Evolutionary conservation across 2,329 filamentous ascomycete species (phyloP), one percentile per base, ranked within the genome.

Genomic region (Cladosporium sp.): DNA sequence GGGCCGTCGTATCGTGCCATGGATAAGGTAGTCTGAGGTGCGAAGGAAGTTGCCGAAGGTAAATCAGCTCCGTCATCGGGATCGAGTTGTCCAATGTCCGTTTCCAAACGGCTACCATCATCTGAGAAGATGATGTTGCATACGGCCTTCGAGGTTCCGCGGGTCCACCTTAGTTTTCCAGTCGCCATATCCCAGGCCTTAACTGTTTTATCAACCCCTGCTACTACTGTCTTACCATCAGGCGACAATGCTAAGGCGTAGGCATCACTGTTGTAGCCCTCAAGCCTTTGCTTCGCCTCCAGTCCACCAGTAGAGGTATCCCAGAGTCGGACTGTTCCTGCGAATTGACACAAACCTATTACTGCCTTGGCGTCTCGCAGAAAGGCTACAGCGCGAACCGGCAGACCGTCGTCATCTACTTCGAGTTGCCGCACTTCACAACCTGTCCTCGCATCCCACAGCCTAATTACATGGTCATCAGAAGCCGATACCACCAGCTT

Each of bases 401-500:
- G 25, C 25, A 4, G 9, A 9, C 25, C 9, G 4, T 9, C 4
- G 4, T 28, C 25, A 4, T 28, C 25, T 28, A 4, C 25, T 28
- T 28, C 25, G 9, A 28, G 9, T 28, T 39, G n/a, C 17, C 17
- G 36, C 15, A 7, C 3, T 17, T 39, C 36, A 13, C 8, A n/a
- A 7, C 4, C 8, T 8, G 36, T 39, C 15, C 2, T 15, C 3
- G 39, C 12, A 4, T 24, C 39, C 39, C 39, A 44, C 9, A 44
- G 19, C 4, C 65, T 67, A 15, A 39, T 17, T n/a, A 15, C 8
- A 7, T n/a, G n/a, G 36, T 39, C 36, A n/a, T 3, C 15, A 7
- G 15, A 39, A 17, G 4, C 15, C 15, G 15, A 39, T 39, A 17
- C 36, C 8, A 39, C 15, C 6, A 39, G n/a, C 4, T 8, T n/a